These are phyloP conservation scores for Seiridium cupressi DNA, from an alignment of 2,329 filamentous ascomycete species.

Conservation along the genomic window DNA sequence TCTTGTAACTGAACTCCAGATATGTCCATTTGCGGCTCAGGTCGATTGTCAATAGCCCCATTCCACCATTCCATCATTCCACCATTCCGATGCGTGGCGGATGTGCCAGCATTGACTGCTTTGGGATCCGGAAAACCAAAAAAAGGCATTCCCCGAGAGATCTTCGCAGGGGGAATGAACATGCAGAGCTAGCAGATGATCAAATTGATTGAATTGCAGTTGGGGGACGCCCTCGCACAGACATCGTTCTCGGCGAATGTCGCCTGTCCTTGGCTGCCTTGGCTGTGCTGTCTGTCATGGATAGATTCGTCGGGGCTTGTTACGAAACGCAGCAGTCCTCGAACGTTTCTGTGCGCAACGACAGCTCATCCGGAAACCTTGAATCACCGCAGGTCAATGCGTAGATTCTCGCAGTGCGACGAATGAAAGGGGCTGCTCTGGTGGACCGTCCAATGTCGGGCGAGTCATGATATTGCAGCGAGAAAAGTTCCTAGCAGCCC, in stretches of 20 bases:
- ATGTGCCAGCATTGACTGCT: too few relatives aligned
- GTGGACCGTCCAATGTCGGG: not conserved
- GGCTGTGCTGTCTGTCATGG: not conserved
- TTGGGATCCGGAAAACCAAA: too few relatives aligned
- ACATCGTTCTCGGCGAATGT: not conserved
- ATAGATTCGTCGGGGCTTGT: not conserved
- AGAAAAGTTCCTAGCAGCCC: not conserved
- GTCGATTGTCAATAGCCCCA: too few relatives aligned
- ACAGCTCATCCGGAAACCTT: not conserved
- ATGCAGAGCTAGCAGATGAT: too few relatives aligned
- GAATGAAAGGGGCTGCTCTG: not conserved
- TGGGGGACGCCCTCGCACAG: not conserved
- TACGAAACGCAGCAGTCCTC: not conserved
- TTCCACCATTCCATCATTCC: too few relatives aligned
- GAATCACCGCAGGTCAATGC: not conserved
- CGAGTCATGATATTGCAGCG: not conserved
- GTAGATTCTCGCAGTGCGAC: not conserved
- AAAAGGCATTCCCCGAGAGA: not conserved
- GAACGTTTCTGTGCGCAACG: not conserved
- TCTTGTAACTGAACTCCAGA: too few relatives aligned
- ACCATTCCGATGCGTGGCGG: too few relatives aligned
- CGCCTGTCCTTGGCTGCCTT: not conserved
- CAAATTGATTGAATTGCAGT: not conserved
- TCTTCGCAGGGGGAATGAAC: not conserved
- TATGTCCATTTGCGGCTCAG: too few relatives aligned